A percentile compares a stretch with the other conserved stretches of the same genome.
Evolutionary conservation across 192 early-diverging fungal species (phyloP).

Genomic region (Irineochytrium annulatum): DNA sequence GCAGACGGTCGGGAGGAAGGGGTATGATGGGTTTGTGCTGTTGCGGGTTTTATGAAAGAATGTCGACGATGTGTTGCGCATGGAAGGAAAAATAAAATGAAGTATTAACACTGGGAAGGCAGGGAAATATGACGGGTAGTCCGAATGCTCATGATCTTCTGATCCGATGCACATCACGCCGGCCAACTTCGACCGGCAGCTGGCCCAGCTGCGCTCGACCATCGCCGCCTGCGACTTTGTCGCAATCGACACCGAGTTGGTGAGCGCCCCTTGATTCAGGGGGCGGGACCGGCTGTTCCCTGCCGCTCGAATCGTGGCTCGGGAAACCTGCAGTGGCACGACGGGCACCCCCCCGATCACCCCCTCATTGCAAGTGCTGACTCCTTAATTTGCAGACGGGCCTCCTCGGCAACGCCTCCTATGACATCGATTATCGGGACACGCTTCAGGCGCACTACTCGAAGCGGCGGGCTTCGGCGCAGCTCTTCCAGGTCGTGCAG

Average conservation of each 20-base stretch:
- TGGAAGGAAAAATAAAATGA: no score
- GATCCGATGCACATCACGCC: no score
- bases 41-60: no score
- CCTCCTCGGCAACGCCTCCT: neutral
- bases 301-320: no score
- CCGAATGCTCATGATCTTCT: no score
- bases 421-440: slow-evolving; percentile 29
- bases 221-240: slow-evolving; percentile 68
- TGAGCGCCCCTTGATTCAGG: no score
- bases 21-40: slow-evolving; percentile 12
- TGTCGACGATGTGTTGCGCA: no score
- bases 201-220: slow-evolving; percentile 59
- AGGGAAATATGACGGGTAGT: no score
- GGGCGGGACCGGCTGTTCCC: slow-evolving; percentile 38
- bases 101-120: no score
- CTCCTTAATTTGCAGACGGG: neutral
- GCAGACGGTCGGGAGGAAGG: slow-evolving; percentile 9
- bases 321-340: no score
- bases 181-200: no score
- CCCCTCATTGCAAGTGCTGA: neutral
- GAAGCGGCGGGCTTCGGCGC: slow-evolving; percentile 45
- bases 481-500: slow-evolving; percentile 63
- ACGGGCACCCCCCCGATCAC: no score
- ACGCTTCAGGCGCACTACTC: slow-evolving; percentile 51
- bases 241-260: slow-evolving; percentile 78